These are phyloP conservation scores for Sugiyamaella mastotermitis DNA, from an alignment of 805 yeast species.

Conservation along the genomic window DNA sequence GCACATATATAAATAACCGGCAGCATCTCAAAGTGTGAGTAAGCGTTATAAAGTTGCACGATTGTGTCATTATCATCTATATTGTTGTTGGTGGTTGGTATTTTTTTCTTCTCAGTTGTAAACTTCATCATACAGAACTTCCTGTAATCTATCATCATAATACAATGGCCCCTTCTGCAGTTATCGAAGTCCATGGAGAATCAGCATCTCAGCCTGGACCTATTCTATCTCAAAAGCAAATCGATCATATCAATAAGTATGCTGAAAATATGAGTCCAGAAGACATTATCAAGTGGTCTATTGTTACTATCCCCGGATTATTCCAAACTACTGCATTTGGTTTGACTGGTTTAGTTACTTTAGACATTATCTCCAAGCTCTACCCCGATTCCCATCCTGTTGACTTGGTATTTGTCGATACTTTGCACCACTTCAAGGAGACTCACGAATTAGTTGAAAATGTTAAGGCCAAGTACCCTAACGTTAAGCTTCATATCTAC, in stretches of 20 bases:
- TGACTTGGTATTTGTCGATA: conserved; percentile 81
- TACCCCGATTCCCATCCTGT: conserved; percentile 37
- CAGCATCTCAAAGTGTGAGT: no score
- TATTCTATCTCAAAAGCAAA: conserved; percentile 48
- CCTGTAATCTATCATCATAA: no score
- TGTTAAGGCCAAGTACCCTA: conserved; percentile 52
- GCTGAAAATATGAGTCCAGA: conserved; percentile 55
- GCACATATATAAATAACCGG: no score
- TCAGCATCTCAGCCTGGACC: conserved; percentile 21
- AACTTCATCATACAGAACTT: no score
- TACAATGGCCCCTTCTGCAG: conserved; percentile 1
- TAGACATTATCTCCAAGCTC: conserved; percentile 69
- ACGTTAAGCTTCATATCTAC: conserved; percentile 53
- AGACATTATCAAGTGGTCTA: conserved; percentile 76
- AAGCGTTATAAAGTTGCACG: no score
- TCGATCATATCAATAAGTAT: conserved; percentile 59
- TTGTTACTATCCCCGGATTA: conserved; percentile 72
- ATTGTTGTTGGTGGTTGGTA: no score
- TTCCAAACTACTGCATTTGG: conserved; percentile 96
- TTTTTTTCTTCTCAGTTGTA: no score
- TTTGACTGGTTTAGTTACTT: conserved; percentile 80
- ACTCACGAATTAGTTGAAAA: conserved; percentile 66
- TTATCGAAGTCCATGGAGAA: neutral
- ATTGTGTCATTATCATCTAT: no score
- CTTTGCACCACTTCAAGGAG: conserved; percentile 92